Percentiles rank a stretch among this genome's conserved stretches.
Conservation (phyloP, 2,329 filamentous ascomycete species). For the Stachybotrys echinatus region DNA sequence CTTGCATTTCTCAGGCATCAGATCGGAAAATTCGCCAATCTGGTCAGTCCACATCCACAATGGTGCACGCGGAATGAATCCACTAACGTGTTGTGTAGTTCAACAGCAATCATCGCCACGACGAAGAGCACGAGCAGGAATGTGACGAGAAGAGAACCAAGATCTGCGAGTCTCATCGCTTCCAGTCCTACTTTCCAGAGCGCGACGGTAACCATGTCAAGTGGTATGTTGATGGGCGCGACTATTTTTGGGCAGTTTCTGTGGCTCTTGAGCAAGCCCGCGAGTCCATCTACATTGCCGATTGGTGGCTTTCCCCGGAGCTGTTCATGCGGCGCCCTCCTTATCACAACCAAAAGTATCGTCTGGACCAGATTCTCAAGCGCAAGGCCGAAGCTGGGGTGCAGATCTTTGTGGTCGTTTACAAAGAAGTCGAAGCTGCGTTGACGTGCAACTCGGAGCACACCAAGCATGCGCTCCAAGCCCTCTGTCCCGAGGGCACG, state of each 20-base stretch:
- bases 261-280: constrained; percentile 83
- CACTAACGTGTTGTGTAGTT: constrained; percentile 37
- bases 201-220: constrained; percentile 82
- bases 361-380: constrained; percentile 82
- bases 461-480: constrained; percentile 80
- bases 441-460: constrained; percentile 89
- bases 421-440: constrained; percentile 78
- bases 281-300: constrained; percentile 91
- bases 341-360: constrained; percentile 75
- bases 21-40: constrained; percentile 57
- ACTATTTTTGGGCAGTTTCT: constrained; percentile 94
- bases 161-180: constrained; percentile 72
- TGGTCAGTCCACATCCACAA: constrained; percentile 34
- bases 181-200: constrained; percentile 85
- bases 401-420: constrained; percentile 89
- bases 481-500: constrained; percentile 73
- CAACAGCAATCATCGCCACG: constrained; percentile 86
- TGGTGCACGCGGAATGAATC: not conserved
- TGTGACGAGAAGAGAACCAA: constrained; percentile 75
- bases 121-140: constrained; percentile 82
- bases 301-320: constrained; percentile 95
- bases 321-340: constrained; percentile 82
- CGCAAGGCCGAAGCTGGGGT: constrained; percentile 86
- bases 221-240: constrained; percentile 94
- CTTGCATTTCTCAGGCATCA: constrained; percentile 33